Evolutionary conservation across 2,329 filamentous ascomycete species (phyloP).

Genomic region (Drechslerella stenobrocha): DNA sequence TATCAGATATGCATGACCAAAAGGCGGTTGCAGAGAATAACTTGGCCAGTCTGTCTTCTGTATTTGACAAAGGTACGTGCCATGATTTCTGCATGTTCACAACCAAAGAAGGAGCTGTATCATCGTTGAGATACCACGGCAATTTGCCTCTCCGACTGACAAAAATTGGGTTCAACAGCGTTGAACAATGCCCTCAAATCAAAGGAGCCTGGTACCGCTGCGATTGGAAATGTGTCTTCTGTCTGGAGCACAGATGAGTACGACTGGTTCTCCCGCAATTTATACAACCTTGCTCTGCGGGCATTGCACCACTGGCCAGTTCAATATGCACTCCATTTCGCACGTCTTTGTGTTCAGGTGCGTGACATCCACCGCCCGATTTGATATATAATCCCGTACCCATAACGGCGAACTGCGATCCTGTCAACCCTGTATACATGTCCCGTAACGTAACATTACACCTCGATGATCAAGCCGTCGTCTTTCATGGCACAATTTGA

Average conservation of each 20-base stretch:
- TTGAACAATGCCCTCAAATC: constrained; percentile 57
- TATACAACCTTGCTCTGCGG: constrained; percentile 72
- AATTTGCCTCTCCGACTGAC: constrained; percentile 28
- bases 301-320: constrained; percentile 61
- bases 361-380: constrained; percentile 61
- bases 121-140: constrained; percentile 29
- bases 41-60: constrained; percentile 15
- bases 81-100: neutral
- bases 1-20: constrained; percentile 57
- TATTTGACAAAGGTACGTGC: constrained; percentile 33
- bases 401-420: neutral
- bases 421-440: constrained; percentile 6
- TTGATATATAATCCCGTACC: neutral
- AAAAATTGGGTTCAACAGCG: constrained; percentile 56
- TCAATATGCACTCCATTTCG: constrained; percentile 61
- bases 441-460: neutral
- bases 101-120: constrained; percentile 58
- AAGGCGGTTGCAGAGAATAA: constrained; percentile 48
- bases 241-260: constrained; percentile 68
- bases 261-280: constrained; percentile 80
- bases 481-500: constrained; percentile 53
- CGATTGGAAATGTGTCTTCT: constrained; percentile 24
- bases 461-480: constrained; percentile 59
- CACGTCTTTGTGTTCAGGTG: constrained; percentile 63
- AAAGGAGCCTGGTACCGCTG: constrained; percentile 52